Evolutionary conservation across 371 early-diverging fungal species (phyloP), one percentile per base, ranked within the genome.

Genomic region (Mortierella sp.): DNA sequence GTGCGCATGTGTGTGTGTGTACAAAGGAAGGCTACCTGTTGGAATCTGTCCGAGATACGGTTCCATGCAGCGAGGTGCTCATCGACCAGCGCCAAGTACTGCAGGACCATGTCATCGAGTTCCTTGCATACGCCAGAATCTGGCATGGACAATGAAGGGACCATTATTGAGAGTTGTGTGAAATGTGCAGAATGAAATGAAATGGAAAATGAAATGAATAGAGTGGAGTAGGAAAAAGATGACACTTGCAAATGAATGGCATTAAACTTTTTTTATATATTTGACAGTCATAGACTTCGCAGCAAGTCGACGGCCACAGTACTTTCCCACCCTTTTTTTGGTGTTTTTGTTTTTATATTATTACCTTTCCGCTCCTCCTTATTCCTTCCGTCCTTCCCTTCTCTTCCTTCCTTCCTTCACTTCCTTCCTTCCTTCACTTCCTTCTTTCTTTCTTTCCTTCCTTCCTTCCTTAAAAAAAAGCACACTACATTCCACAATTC

Each of bases 51-150:
- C n/a, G 72, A 59, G 61, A 80, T 62, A 54, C 73, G 73, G n/a
- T 51, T 62, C 68, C 54, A 66, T 55, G 72, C 70, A 43, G 68
- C 28, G 26, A 75, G 72, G 54, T 80, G 75, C 20, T 75, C 70
- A 37, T 75, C 69, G 3, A 80, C 72, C 37, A 80, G 73, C 16
- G 18, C 49, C 75, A 80, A 64, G 76, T 80, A 75, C 62, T 72
- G 66, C 18, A 80, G 43, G 3, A 72, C 61, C 22, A 75, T 45
- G 11, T 43, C 64, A 26, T 80, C 81, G 16, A 80, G 64, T 45
- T 75, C 72, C 12, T 66, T 61, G 51, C 75, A 64, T 37, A 74
- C 60, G 2, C 54, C 59, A 52, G 30, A 63, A 32, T 58, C 40
- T 26, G 35, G 57, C 0, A 11, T 63, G 37, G n/a, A 20, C 35